These are phyloP conservation scores for Solidago caesia DNA, from an alignment of 129 eudicot species.

Conservation along the genomic window DNA sequence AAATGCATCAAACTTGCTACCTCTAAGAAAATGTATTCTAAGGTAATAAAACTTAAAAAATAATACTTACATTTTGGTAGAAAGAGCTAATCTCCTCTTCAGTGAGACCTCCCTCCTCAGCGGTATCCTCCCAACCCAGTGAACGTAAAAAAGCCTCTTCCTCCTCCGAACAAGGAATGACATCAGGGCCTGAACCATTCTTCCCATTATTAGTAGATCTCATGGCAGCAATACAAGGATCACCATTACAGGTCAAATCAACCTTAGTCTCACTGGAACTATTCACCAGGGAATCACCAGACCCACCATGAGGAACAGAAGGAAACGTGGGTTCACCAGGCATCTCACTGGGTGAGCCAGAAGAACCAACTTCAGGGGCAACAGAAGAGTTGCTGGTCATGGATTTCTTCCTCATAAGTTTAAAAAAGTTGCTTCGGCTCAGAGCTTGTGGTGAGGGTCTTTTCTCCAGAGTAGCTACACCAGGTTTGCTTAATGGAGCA, in stretches of 20 bases:
- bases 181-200: constrained; percentile 36
- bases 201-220: constrained; percentile 31
- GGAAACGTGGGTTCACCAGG: constrained; percentile 33
- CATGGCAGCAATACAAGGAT: constrained; percentile 18
- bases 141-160: constrained; percentile 91
- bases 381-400: constrained; percentile 39
- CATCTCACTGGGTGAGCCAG: constrained; percentile 43
- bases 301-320: constrained; percentile 24
- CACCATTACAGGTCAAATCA: constrained; percentile 37
- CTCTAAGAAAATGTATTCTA: too few species aligned
- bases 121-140: constrained; percentile 89
- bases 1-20: too few species aligned
- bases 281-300: constrained; percentile 18
- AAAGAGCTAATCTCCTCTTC: constrained; percentile 91
- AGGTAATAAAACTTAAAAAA: neutral
- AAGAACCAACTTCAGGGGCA: constrained; percentile 37
- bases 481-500: constrained; percentile 40
- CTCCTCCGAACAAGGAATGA: constrained; percentile 52
- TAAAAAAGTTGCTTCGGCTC: constrained; percentile 86
- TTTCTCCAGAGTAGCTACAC: constrained; percentile 45
- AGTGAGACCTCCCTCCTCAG: constrained; percentile 81
- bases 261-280: constrained; percentile 31
- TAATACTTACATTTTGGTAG: constrained; percentile 46
- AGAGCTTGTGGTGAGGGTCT: constrained; percentile 59
- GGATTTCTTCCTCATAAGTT: constrained; percentile 78